Evolutionary conservation across 2,329 filamentous ascomycete genomes (phyloP).

Genomic region (Cercospora beticola): DNA sequence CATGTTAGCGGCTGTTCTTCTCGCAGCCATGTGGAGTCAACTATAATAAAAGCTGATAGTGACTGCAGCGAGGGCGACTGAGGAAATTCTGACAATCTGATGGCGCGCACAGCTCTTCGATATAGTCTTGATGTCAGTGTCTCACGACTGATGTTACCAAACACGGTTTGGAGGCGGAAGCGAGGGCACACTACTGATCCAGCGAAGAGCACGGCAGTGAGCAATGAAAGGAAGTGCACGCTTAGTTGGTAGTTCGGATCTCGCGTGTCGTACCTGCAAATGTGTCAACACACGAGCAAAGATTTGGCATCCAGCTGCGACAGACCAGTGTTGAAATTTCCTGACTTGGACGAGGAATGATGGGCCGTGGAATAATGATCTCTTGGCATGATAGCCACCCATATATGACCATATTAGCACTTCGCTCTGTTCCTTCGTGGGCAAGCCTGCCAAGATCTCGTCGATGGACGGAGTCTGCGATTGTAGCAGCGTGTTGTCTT

Average conservation of each 20-base stretch:
- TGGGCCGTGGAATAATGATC: conserved; percentile 22
- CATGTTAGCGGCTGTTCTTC: conserved; percentile 52
- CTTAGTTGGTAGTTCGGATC: conserved; percentile 24
- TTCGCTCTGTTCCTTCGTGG: conserved; percentile 25
- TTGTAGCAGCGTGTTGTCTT: conserved; percentile 21
- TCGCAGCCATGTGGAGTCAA: conserved; percentile 39
- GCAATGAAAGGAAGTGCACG: conserved; percentile 25
- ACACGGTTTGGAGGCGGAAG: conserved; percentile 23
- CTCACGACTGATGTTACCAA: conserved; percentile 26
- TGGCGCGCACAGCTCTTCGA: conserved; percentile 25
- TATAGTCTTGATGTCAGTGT: conserved; percentile 25
- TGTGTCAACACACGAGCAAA: neutral
- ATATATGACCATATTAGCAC: conserved; percentile 28
- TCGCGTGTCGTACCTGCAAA: conserved; percentile 20
- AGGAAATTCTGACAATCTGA: conserved; percentile 40
- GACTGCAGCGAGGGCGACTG: conserved; percentile 48
- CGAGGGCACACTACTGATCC: conserved; percentile 28
- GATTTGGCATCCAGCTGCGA: neutral
- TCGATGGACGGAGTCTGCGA: conserved; percentile 21
- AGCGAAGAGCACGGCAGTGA: conserved; percentile 28
- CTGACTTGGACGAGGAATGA: conserved; percentile 23
- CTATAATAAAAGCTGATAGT: conserved; percentile 48
- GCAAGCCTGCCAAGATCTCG: conserved; percentile 23
- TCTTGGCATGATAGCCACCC: conserved; percentile 27
- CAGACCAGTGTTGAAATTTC: conserved; percentile 26